A percentile compares a stretch with the other conserved stretches of the same genome.
These are phyloP conservation scores for Corrigiola litoralis DNA, from an alignment of 179 eudicot genomes.

Conservation along the genomic window DNA sequence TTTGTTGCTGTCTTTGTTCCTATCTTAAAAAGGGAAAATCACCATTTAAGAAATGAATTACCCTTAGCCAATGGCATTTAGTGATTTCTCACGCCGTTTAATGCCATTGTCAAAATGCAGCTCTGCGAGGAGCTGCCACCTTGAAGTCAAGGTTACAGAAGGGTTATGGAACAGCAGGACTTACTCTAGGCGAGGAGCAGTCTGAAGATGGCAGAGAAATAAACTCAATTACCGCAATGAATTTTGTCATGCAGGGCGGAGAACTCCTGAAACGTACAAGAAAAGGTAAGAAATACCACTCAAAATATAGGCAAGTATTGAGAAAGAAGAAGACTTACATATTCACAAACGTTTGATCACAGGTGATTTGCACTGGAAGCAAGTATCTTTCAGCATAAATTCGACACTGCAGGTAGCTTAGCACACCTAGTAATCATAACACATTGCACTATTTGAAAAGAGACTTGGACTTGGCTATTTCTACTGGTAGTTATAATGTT, in stretches of 20 bases:
- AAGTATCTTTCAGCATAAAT: constrained; percentile 70
- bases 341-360: constrained; percentile 17
- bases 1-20: background rate
- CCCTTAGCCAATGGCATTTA: background rate
- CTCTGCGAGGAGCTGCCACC: constrained; percentile 81
- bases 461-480: too few relatives aligned
- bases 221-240: constrained; percentile 41
- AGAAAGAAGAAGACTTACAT: constrained; percentile 9
- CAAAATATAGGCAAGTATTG: background rate
- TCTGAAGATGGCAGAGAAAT: constrained; percentile 52
- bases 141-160: constrained; percentile 70
- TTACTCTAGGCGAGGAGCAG: constrained; percentile 43
- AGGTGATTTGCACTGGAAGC: constrained; percentile 96
- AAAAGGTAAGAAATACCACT: constrained; percentile 54
- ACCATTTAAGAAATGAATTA: background rate
- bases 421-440: background rate
- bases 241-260: constrained; percentile 67
- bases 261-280: constrained; percentile 92
- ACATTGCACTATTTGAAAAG: too few relatives aligned
- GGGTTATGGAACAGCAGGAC: constrained; percentile 40
- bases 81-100: background rate
- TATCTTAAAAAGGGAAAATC: background rate
- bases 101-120: constrained; percentile 31
- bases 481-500: too few relatives aligned
- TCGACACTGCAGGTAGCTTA: constrained; percentile 59